These are phyloP conservation scores for Oidium heveae DNA, from an alignment of 2,329 filamentous ascomycete genomes.

Conservation along the genomic window DNA sequence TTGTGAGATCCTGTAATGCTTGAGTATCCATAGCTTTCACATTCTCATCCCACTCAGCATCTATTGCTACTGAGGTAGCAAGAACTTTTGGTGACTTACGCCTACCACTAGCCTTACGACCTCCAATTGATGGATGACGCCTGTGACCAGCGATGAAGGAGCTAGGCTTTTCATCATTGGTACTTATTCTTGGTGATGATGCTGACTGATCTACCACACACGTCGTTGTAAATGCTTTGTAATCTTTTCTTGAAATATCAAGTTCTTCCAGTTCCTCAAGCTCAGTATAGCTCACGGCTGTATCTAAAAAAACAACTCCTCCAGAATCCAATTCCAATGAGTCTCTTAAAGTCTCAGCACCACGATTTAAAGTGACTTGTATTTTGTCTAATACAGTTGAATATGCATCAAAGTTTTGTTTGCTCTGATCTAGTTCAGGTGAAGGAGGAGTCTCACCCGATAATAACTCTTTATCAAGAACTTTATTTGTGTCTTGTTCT, in stretches of 20 bases:
- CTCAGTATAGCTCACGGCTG: slow-evolving; percentile 7
- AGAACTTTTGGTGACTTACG: slow-evolving; percentile 9
- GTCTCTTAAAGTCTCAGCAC: slow-evolving; percentile 10
- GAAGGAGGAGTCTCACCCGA: neutral
- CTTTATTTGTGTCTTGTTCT: neutral
- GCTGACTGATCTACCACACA: neutral
- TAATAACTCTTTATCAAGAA: neutral
- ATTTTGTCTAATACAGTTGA: slow-evolving; percentile 9
- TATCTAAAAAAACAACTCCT: slow-evolving; percentile 12
- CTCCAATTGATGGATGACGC: neutral
- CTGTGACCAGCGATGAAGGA: neutral
- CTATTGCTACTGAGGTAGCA: slow-evolving; percentile 7
- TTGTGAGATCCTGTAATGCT: slow-evolving; percentile 8
- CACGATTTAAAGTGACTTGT: slow-evolving; percentile 9
- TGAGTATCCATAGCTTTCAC: slow-evolving; percentile 7
- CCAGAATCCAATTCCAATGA: slow-evolving; percentile 11
- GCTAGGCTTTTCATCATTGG: neutral
- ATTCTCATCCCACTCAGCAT: slow-evolving; percentile 5
- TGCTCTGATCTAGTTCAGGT: neutral
- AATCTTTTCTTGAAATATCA: neutral
- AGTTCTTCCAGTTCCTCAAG: slow-evolving; percentile 1
- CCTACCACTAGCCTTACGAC: slow-evolving; percentile 1
- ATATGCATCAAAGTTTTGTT: neutral
- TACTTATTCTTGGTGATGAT: neutral
- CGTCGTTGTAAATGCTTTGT: neutral